Evolutionary conservation across 306 rosid species (phyloP), one percentile per base, ranked within the genome.

Genomic region (Fagus crenata): DNA sequence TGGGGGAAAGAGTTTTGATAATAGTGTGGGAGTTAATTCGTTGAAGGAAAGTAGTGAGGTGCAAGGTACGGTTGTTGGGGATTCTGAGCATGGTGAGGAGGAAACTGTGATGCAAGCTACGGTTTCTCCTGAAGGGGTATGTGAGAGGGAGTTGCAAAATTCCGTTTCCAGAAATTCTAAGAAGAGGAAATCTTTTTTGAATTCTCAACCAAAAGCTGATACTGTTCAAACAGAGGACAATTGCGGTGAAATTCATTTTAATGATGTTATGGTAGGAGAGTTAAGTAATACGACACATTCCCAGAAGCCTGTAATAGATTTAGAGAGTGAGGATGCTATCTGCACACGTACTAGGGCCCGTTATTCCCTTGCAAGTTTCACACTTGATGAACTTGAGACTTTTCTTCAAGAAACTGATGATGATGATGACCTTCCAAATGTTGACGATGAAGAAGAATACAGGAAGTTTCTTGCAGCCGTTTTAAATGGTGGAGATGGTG

Each of bases 341-440:
- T 92, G 99, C 83, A 95, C 83, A 77, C 96, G 98, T 42, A 95
- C 99, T 6, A 88, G 98, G 81, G 99, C 97, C 65, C 97, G 93
- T 58, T 95, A 92, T 87, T 95, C 98, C 1, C 93, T 95, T 68
- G 92, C 91, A 69, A 87, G 95, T 85, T 95, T 87, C 81, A 86
- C 89, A 32, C 98, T 95, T 75, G 98, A 95, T 80, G 99, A 95
- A 81, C 97, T 92, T 1, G 97, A 95, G 85, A 89, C 86, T 69
- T 95, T 95, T 86, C 93, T 95, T 87, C 99, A 95, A 88, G 99
- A 89, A 85, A 89, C 91, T 5, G 99, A 95, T 70, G 97, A 95
- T 77, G 99, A 95, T 31, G 99, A 92, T 11, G 99, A 89, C 87
- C 87, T 90, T 81, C 97, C 89, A 78, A 89, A 92, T 81, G 92